Conservation (phyloP, 108 stramenopile genomes). For the Nannochloropsis salina region DNA sequence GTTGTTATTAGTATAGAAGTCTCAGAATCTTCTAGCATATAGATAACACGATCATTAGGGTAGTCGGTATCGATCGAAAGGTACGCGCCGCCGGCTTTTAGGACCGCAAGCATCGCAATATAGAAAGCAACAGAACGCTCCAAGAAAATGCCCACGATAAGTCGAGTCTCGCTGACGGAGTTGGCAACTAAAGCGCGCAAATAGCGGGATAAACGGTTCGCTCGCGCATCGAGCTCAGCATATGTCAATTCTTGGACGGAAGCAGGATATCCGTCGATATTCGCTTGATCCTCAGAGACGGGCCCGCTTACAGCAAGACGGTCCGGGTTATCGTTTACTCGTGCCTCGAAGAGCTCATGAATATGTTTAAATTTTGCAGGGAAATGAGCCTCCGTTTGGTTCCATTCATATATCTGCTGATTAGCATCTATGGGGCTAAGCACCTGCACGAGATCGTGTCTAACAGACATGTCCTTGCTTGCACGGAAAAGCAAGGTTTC, state of each 20-base stretch:
- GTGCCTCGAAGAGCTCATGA: constrained; percentile 19
- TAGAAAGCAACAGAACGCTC: neutral
- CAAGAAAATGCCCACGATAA: neutral
- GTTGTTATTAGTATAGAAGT: neutral
- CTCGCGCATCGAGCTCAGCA: neutral
- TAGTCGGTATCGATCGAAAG: constrained; percentile 8
- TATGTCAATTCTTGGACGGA: neutral
- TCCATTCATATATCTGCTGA: neutral
- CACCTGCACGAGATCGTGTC: neutral
- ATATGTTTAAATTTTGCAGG: neutral
- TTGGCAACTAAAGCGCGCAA: neutral
- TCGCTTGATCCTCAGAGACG: neutral
- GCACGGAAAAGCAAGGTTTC: neutral
- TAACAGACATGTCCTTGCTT: neutral
- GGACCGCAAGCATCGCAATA: neutral
- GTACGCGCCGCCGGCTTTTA: neutral
- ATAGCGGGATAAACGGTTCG: neutral
- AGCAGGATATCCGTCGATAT: neutral
- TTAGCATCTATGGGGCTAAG: neutral
- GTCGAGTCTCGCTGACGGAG: neutral
- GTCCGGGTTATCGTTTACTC: neutral
- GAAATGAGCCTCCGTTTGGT: neutral
- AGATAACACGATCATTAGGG: neutral
- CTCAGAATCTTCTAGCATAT: neutral
- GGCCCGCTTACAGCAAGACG: neutral